Base-by-base conservation (phyloP, 2,329 filamentous ascomycete genomes). In the Tolypocladium cylindrosporum region DNA sequence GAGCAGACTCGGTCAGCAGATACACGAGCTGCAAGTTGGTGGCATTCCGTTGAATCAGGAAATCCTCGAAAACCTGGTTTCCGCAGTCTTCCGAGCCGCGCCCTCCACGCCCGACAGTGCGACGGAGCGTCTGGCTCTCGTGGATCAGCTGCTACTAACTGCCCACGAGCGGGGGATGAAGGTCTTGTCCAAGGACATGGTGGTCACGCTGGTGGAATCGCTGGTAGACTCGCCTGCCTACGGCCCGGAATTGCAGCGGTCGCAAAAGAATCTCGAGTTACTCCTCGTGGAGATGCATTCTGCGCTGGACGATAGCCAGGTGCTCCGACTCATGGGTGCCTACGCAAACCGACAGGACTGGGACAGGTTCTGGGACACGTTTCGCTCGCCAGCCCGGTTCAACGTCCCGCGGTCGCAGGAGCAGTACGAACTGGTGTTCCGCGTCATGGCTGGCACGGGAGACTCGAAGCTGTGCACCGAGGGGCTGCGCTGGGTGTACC, bases 341-440 rank as follows among this genome's bases (percentile, higher is more conserved):
- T 79, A 83, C 61, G 75, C 80, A 6, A 61, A 63, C 24, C 74
- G 75, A 59, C 65, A 67, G 21, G 72, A 84, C 62, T 86, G 83
- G 77, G 68, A 77, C 19, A 72, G 74, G 7, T 83, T 89, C 64
- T 88, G 83, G 84, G 75, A 82, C 24, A 66, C 77, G 11, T 89
- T 86, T 77, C 77, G 78, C 57, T 75, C 78, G 58, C 77, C 82
- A 4, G 71, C 84, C 16, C 74, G 79, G 45, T 77, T 79, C 62
- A 70, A 76, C 43, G 66, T 69, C 10, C 64, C 74, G 1, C 80
- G 86, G 24, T 78, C 79, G 0, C 65, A 73, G n/a, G 66, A 67
- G 19, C 74, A 87, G 61, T 90, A 89, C 65, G 68, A 72, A 4
- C 71, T 79, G 40, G 71, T 85, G 34, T 87, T 83, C 65, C 62